Percentiles rank a stretch among this genome's conserved stretches.
These are phyloP conservation scores for Candida golubevii DNA, from an alignment of 805 yeast genomes.

Conservation along the genomic window DNA sequence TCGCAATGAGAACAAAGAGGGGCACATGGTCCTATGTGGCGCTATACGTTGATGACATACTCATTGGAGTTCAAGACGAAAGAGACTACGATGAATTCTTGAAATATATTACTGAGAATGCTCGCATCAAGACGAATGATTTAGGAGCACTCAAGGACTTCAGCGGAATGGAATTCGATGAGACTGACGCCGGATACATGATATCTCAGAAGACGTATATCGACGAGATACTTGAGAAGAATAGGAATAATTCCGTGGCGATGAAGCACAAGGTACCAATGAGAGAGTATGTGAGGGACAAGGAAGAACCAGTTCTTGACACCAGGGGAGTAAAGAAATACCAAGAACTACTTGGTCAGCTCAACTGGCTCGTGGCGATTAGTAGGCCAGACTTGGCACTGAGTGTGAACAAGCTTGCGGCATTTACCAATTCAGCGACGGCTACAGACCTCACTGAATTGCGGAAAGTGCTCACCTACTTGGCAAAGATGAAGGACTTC, in stretches of 20 bases:
- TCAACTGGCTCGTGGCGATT: slow-evolving; percentile 1
- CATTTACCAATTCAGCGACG: neutral
- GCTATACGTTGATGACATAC: neutral
- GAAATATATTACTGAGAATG: neutral
- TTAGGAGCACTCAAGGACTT: neutral
- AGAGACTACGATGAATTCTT: neutral
- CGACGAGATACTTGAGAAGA: neutral
- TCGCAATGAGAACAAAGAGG: neutral
- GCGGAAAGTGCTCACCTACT: neutral
- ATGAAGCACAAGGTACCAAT: neutral
- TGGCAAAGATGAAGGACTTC: neutral
- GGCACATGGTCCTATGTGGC: neutral
- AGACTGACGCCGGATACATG: neutral
- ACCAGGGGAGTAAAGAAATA: neutral
- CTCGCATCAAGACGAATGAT: neutral
- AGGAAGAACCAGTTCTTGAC: neutral
- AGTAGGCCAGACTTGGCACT: slow-evolving; percentile 2
- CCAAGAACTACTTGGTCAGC: slow-evolving; percentile 2
- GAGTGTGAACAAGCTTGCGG: slow-evolving; percentile 1
- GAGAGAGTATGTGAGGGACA: neutral
- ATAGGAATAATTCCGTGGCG: neutral
- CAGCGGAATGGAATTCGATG: slow-evolving; percentile 1
- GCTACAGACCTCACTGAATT: neutral
- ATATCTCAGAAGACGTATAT: slow-evolving; percentile 1
- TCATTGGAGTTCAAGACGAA: neutral